phyloP scores from a whole-genome alignment of 139 green algal genomes.

The Chlamydomonas schloesseri region DNA sequence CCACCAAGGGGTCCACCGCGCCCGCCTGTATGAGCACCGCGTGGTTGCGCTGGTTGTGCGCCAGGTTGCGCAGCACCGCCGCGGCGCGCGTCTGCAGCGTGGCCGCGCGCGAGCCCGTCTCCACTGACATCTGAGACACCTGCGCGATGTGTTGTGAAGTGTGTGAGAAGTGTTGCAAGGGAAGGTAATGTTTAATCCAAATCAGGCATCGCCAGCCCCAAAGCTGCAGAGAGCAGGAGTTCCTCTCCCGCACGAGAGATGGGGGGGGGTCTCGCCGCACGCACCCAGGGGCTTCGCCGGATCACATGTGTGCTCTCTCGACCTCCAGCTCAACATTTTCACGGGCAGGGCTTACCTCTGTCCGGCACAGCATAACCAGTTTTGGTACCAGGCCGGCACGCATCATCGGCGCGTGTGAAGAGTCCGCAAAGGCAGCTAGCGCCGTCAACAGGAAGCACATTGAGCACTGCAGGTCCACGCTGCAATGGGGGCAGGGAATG shows the following conservation, averaged over 20 bases:
- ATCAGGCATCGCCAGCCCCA: too few relatives aligned
- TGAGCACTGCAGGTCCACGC: slow-evolving; percentile 41
- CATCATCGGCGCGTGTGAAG: slow-evolving; percentile 48
- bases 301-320: too few relatives aligned
- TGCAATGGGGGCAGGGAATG: too few relatives aligned
- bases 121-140: slow-evolving; percentile 1
- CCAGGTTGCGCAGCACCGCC: slow-evolving; percentile 61
- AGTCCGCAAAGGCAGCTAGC: slow-evolving; percentile 52
- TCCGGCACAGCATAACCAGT: slow-evolving; percentile 35
- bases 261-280: too few relatives aligned
- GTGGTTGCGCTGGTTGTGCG: slow-evolving; percentile 58
- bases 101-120: background rate
- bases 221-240: too few relatives aligned
- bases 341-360: background rate
- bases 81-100: slow-evolving; percentile 53
- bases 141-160: background rate
- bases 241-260: too few relatives aligned
- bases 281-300: too few relatives aligned
- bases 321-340: too few relatives aligned
- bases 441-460: slow-evolving; percentile 60
- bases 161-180: background rate
- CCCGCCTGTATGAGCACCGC: slow-evolving; percentile 50
- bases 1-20: slow-evolving; percentile 57
- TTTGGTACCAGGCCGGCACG: slow-evolving; percentile 44
- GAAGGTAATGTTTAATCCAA: background rate